phyloP scores from a whole-genome alignment of 1,284 basidiomycete genomes.

The Xanthoconium separans region DNA sequence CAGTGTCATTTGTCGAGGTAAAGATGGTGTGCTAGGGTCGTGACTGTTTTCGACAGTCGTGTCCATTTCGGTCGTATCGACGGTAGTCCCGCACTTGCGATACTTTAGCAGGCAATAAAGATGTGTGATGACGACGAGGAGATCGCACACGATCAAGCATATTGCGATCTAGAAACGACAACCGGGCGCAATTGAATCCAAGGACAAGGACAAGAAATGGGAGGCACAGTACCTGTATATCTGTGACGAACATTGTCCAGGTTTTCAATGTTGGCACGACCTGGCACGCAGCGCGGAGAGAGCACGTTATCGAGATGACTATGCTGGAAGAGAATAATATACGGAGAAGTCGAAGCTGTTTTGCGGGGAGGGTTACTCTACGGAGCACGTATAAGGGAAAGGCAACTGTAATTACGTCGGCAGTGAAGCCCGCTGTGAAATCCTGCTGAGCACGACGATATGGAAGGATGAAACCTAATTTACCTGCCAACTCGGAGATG shows the following conservation, averaged over 20 bases:
- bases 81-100: not conserved
- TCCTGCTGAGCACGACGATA: not conserved
- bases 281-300: constrained; percentile 2
- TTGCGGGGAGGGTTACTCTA: constrained; percentile 5
- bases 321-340: constrained; percentile 15
- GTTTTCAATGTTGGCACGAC: not conserved
- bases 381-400: constrained; percentile 20
- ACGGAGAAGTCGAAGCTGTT: constrained; percentile 18
- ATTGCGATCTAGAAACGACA: constrained; percentile 11
- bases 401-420: not conserved
- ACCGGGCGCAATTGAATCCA: not conserved
- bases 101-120: constrained; percentile 15
- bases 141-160: constrained; percentile 18
- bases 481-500: constrained; percentile 5
- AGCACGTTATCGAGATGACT: constrained; percentile 6
- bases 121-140: constrained; percentile 20
- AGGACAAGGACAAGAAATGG: no score
- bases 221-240: constrained; percentile 17
- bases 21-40: not conserved
- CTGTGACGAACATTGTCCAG: constrained; percentile 6
- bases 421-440: not conserved
- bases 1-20: constrained; percentile 5
- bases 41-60: not conserved
- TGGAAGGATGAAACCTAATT: not conserved
- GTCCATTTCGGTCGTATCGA: not conserved